Evolutionary conservation across 768 basidiomycete genomes (phyloP).

Genomic region (Leccinum barrowsii): DNA sequence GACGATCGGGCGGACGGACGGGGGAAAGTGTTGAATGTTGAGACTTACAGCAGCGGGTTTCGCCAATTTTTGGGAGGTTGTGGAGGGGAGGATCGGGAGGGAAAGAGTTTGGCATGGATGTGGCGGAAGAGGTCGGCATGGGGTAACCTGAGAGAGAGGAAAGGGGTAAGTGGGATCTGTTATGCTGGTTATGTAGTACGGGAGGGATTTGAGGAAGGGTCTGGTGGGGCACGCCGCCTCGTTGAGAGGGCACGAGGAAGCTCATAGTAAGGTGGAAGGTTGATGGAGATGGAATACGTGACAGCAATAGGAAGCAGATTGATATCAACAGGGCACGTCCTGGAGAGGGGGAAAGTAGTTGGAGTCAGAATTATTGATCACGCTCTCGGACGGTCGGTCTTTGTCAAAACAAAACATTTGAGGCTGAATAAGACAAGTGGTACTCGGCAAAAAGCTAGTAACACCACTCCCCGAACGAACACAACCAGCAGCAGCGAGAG

Average conservation of each 20-base stretch:
- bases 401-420: constrained; percentile 20
- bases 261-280: constrained; percentile 23
- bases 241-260: constrained; percentile 35
- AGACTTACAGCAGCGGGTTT: constrained; percentile 74
- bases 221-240: constrained; percentile 30
- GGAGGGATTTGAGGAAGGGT: constrained; percentile 22
- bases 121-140: constrained; percentile 28
- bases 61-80: constrained; percentile 55
- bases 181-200: constrained; percentile 33
- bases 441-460: background rate
- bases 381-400: constrained; percentile 8
- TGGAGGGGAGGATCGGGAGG: constrained; percentile 35
- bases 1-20: constrained; percentile 25
- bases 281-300: constrained; percentile 22
- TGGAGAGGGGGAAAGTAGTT: too few species aligned
- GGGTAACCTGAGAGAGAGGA: constrained; percentile 36
- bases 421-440: constrained; percentile 22
- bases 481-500: background rate
- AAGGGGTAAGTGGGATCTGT: constrained; percentile 37
- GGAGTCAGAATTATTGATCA: constrained; percentile 22
- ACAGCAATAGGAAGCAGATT: constrained; percentile 10
- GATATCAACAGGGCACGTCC: constrained; percentile 8
- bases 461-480: background rate
- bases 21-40: background rate
- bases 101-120: constrained; percentile 26